Conservation (phyloP, 805 yeast species). For the Saccharomycopsis sp. region DNA sequence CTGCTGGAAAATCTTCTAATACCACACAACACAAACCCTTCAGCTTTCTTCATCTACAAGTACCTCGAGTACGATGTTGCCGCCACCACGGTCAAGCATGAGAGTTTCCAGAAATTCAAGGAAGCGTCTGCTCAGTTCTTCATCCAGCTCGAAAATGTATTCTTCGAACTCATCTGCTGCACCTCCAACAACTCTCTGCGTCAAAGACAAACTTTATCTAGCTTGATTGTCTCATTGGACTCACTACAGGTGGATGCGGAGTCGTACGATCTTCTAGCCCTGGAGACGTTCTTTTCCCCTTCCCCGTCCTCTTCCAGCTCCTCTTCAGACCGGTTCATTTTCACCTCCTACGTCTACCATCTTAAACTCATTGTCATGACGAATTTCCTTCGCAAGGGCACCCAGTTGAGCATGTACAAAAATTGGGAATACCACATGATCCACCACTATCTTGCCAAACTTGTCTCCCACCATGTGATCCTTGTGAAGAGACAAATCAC, state of each 20-base stretch:
- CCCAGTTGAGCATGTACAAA: constrained; percentile 65
- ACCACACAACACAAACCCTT: neutral
- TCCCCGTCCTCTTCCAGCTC: constrained; percentile 24
- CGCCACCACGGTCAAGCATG: neutral
- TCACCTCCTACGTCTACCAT: constrained; percentile 61
- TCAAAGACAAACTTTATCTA: constrained; percentile 65
- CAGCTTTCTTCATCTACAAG: neutral
- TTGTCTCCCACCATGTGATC: neutral
- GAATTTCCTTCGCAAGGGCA: constrained; percentile 62
- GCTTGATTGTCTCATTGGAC: constrained; percentile 58
- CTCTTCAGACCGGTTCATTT: constrained; percentile 40
- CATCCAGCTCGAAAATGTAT: constrained; percentile 24
- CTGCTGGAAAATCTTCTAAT: neutral
- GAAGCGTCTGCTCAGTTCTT: constrained; percentile 1
- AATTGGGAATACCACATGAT: constrained; percentile 58
- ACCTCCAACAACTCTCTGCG: constrained; percentile 65
- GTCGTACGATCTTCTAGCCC: constrained; percentile 43
- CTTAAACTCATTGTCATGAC: constrained; percentile 64
- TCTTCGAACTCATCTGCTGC: constrained; percentile 36
- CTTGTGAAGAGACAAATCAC: neutral
- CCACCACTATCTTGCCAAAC: no score
- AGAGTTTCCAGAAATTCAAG: neutral
- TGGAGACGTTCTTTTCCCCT: constrained; percentile 28
- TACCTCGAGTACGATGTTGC: neutral
- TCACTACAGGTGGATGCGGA: constrained; percentile 71